phyloP scores from a whole-genome alignment of 371 early-diverging fungal genomes.

The Gilbertella persicaria region DNA sequence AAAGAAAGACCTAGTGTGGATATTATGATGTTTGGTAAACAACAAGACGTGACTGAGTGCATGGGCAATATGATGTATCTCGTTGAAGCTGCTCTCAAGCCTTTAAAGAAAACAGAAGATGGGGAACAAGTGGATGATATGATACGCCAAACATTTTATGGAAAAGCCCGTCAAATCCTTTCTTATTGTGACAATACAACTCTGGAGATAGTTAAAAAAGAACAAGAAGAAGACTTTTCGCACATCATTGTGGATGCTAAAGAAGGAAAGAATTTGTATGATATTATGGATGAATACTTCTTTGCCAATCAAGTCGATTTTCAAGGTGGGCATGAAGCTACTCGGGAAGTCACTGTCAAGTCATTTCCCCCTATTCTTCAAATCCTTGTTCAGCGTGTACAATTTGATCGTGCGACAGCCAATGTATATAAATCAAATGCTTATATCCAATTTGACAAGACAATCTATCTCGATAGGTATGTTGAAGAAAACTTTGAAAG shows the following conservation, averaged over 20 bases:
- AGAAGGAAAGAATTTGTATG: slow-evolving; percentile 58
- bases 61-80: slow-evolving; percentile 73
- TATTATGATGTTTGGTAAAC: slow-evolving; percentile 62
- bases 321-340: slow-evolving; percentile 56
- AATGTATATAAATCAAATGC: slow-evolving; percentile 68
- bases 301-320: slow-evolving; percentile 48
- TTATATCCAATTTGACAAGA: slow-evolving; percentile 55
- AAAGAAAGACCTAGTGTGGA: slow-evolving; percentile 32
- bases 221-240: slow-evolving; percentile 65
- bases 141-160: slow-evolving; percentile 61
- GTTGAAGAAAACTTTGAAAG: slow-evolving; percentile 39
- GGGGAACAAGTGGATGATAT: slow-evolving; percentile 45
- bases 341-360: slow-evolving; percentile 52
- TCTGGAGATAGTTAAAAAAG: slow-evolving; percentile 30
- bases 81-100: slow-evolving; percentile 57
- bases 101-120: slow-evolving; percentile 32
- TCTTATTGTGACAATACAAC: slow-evolving; percentile 51
- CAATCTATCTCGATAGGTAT: slow-evolving; percentile 63
- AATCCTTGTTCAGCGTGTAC: slow-evolving; percentile 68
- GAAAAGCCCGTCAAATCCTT: slow-evolving; percentile 63
- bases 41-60: slow-evolving; percentile 75
- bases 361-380: slow-evolving; percentile 66
- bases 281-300: slow-evolving; percentile 67
- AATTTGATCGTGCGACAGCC: slow-evolving; percentile 63
- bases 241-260: slow-evolving; percentile 67